These are phyloP conservation scores for Cystoderma amianthinum DNA, from an alignment of 768 basidiomycete species.

Conservation along the genomic window DNA sequence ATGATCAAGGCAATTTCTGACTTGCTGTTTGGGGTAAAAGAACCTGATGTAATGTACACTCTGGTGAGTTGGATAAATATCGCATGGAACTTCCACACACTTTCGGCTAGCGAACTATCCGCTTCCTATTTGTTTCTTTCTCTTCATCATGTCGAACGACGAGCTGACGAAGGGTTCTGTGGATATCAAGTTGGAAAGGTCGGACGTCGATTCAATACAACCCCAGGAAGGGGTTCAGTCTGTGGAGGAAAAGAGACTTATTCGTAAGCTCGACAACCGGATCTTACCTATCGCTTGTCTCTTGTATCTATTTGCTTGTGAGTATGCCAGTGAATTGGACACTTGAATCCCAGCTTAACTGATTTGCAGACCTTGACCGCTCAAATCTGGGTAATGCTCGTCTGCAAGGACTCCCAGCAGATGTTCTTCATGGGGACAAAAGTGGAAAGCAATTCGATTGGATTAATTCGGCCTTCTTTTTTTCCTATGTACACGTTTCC, in stretches of 20 bases:
- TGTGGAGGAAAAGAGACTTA: slow-evolving; percentile 41
- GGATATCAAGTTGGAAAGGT: slow-evolving; percentile 20
- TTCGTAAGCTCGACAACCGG: slow-evolving; percentile 58
- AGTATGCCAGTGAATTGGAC: too few relatives aligned
- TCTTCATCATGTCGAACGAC: too few relatives aligned
- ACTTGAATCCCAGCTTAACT: too few relatives aligned
- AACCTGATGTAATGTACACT: too few relatives aligned
- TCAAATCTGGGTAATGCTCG: slow-evolving; percentile 78
- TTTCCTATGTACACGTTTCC: slow-evolving; percentile 55
- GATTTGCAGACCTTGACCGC: slow-evolving; percentile 47
- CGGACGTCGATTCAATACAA: slow-evolving; percentile 11
- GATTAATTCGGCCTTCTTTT: slow-evolving; percentile 72
- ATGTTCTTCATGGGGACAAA: slow-evolving; percentile 60
- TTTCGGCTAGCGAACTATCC: too few relatives aligned
- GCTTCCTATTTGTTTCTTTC: too few relatives aligned
- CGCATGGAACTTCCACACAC: too few relatives aligned
- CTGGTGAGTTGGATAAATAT: too few relatives aligned
- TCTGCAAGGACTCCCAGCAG: slow-evolving; percentile 60
- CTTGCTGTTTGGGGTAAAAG: background rate
- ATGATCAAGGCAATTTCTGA: background rate
- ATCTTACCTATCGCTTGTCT: slow-evolving; percentile 68
- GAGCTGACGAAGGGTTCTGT: slow-evolving; percentile 12
- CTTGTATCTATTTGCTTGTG: slow-evolving; percentile 75
- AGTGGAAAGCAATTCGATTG: slow-evolving; percentile 70
- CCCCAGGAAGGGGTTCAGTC: slow-evolving; percentile 13